Conservation (phyloP, 495 filamentous ascomycete genomes). For the Aspergillus baeticus region DNA sequence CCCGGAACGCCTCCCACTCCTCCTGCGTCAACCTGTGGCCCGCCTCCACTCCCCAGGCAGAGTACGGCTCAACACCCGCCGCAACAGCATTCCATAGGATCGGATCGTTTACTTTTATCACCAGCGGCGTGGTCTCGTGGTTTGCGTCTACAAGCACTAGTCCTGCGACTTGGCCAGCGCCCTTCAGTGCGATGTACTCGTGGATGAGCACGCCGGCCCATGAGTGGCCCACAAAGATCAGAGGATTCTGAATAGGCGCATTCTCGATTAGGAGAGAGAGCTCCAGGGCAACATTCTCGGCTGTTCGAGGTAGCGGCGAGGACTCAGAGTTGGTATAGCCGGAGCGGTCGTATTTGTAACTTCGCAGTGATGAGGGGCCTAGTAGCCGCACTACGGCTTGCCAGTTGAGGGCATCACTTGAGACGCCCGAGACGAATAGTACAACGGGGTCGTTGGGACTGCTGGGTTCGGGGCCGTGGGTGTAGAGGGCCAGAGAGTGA, state of each 20-base stretch:
- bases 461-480: conserved; percentile 12
- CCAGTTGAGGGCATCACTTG: conserved; percentile 18
- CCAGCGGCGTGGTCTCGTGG: conserved; percentile 17
- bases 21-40: conserved; percentile 13
- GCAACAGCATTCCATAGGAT: conserved; percentile 14
- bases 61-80: conserved; percentile 11
- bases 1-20: conserved; percentile 16
- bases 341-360: conserved; percentile 18
- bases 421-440: conserved; percentile 16
- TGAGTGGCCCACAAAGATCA: conserved; percentile 18
- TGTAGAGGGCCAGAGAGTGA: conserved; percentile 17
- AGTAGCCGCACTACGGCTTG: conserved; percentile 15
- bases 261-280: conserved; percentile 14
- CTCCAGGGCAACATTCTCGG: conserved; percentile 13
- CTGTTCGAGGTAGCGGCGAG: conserved; percentile 8
- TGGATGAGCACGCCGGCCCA: conserved; percentile 19
- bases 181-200: conserved; percentile 17
- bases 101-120: conserved; percentile 18
- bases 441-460: conserved; percentile 4
- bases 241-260: conserved; percentile 8
- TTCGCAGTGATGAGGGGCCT: conserved; percentile 7
- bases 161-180: conserved; percentile 12
- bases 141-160: conserved; percentile 19
- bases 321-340: conserved; percentile 14
- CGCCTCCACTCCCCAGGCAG: conserved; percentile 8